Conservation (phyloP, 805 yeast species). For the Saccharomycopsis sp. region DNA sequence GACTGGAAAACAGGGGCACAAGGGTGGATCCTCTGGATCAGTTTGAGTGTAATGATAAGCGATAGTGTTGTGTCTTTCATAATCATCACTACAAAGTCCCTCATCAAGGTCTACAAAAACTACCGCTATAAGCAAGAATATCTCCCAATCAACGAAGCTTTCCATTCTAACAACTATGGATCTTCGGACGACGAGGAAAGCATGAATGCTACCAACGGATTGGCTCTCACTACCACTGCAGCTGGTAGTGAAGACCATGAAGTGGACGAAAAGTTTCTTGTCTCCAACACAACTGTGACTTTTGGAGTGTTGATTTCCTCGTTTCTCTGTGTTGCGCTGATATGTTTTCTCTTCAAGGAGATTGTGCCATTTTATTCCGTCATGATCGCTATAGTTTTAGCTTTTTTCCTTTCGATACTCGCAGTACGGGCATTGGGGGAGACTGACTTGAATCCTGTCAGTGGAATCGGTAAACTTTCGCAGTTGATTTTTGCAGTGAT, state of each 20-base stretch:
- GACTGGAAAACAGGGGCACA: conserved; percentile 94
- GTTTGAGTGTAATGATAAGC: conserved; percentile 87
- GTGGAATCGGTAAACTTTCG: conserved; percentile 92
- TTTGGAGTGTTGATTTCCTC: conserved; percentile 63
- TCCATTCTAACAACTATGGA: background rate
- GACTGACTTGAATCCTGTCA: conserved; percentile 93
- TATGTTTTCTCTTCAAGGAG: conserved; percentile 52
- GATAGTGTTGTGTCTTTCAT: conserved; percentile 80
- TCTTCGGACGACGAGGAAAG: background rate
- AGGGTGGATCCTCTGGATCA: conserved; percentile 96
- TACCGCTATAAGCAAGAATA: background rate
- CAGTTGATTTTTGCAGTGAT: conserved; percentile 82
- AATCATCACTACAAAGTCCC: conserved; percentile 48
- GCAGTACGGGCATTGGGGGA: conserved; percentile 96
- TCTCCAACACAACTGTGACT: conserved; percentile 42
- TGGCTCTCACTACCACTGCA: background rate
- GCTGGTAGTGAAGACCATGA: conserved; percentile 31
- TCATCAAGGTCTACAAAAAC: conserved; percentile 23
- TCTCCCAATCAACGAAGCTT: background rate
- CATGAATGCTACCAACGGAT: conserved; percentile 17
- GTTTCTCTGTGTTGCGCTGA: conserved; percentile 56
- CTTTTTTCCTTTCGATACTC: conserved; percentile 70
- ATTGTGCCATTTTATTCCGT: conserved; percentile 68
- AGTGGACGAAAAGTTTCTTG: conserved; percentile 39
- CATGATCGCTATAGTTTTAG: conserved; percentile 60